These are phyloP conservation scores for Lophiostoma macrostomum DNA, from an alignment of 495 filamentous ascomycete genomes.

Conservation along the genomic window DNA sequence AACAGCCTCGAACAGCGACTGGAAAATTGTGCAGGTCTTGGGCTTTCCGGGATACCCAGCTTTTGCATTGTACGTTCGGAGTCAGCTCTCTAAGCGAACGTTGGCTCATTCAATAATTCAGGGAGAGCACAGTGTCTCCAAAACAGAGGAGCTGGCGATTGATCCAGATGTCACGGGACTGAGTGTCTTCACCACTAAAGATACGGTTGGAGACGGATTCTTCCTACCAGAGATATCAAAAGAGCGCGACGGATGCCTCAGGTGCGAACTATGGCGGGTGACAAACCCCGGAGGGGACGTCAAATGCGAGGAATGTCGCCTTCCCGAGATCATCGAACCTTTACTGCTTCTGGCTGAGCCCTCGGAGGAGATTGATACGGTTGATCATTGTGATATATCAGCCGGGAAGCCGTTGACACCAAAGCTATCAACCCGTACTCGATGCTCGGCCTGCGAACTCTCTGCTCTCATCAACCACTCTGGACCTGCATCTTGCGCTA, in stretches of 20 bases:
- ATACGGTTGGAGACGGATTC: conserved; percentile 7
- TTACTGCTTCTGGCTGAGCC: not conserved
- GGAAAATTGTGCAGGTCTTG: too few species aligned
- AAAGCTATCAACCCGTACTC: not conserved
- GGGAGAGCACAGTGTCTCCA: not conserved
- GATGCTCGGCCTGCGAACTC: conserved; percentile 33
- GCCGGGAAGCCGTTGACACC: not conserved
- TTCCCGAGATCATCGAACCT: conserved; percentile 14
- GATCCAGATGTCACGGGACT: conserved; percentile 13
- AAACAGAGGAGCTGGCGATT: not conserved
- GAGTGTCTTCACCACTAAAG: conserved; percentile 19
- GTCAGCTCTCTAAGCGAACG: not conserved
- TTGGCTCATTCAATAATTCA: not conserved
- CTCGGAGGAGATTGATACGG: not conserved
- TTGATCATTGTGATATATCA: not conserved
- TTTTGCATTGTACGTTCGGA: not conserved
- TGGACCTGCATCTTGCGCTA: conserved; percentile 5
- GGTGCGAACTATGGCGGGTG: conserved; percentile 24
- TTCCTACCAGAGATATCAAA: conserved; percentile 15
- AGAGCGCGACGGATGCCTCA: conserved; percentile 11
- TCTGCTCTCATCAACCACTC: conserved; percentile 19
- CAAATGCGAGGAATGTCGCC: conserved; percentile 21
- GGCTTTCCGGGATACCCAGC: too few species aligned
- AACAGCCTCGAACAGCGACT: not conserved
- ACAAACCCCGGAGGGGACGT: conserved; percentile 16